Percentiles rank a stretch among this genome's conserved stretches.
phyloP scores from a whole-genome alignment of 176 grass and related monocot species.

The Avena atlantica region DNA sequence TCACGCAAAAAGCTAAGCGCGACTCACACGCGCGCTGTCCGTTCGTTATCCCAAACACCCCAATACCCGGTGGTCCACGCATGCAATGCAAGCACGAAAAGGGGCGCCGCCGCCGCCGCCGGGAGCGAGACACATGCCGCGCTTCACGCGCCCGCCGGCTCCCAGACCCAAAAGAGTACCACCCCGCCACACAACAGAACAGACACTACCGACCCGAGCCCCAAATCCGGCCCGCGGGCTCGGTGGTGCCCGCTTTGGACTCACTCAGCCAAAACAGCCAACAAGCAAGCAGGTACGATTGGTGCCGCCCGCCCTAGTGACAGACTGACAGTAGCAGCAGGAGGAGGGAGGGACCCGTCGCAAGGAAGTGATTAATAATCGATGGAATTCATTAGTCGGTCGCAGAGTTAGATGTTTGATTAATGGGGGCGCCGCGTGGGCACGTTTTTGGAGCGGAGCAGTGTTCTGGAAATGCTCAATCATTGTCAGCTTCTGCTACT shows the following conservation, averaged over 20 bases:
- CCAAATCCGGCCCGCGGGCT: not conserved
- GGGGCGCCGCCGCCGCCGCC: not conserved
- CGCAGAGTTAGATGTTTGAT: not conserved
- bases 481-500: conserved; percentile 40
- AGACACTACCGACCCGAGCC: not conserved
- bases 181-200: not conserved
- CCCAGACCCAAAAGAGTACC: not conserved
- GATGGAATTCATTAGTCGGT: not conserved
- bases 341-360: not conserved
- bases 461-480: conserved; percentile 35
- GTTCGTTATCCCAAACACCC: not conserved
- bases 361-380: conserved; percentile 18
- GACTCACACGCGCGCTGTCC: not conserved
- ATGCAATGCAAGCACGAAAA: not conserved
- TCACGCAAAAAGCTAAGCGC: conserved; percentile 8
- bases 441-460: not conserved
- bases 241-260: too few species aligned
- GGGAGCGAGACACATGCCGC: conserved; percentile 3
- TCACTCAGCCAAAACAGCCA: too few species aligned
- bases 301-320: not conserved
- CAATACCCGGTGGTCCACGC: not conserved
- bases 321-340: too few species aligned
- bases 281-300: too few species aligned
- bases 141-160: not conserved
- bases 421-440: conserved; percentile 3